Percentiles rank a stretch among this genome's conserved stretches.
These are phyloP conservation scores for Malbranchea zuffiana DNA, from an alignment of 2,329 filamentous ascomycete genomes.

Conservation along the genomic window DNA sequence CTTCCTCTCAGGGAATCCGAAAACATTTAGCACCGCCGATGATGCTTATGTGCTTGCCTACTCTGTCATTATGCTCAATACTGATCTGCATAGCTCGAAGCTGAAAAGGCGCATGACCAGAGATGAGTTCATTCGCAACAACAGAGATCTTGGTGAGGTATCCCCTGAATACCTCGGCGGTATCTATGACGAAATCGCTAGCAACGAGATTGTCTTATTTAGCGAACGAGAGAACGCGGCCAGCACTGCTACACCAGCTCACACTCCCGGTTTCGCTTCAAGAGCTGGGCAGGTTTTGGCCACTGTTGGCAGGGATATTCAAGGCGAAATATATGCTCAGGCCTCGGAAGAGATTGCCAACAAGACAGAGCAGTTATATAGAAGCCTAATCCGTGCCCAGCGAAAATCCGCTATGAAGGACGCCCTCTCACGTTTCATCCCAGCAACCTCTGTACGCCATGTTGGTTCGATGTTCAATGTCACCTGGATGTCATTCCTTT, in stretches of 20 bases:
- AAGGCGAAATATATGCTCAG: constrained; percentile 85
- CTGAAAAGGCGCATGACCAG: constrained; percentile 83
- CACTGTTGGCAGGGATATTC: constrained; percentile 81
- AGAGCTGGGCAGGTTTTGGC: constrained; percentile 81
- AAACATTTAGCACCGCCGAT: constrained; percentile 95
- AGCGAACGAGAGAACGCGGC: constrained; percentile 86
- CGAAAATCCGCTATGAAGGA: constrained; percentile 63
- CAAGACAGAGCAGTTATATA: constrained; percentile 76
- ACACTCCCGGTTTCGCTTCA: constrained; percentile 60
- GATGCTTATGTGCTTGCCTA: constrained; percentile 94
- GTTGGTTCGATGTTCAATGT: constrained; percentile 98
- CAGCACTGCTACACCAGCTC: constrained; percentile 56
- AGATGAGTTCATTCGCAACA: constrained; percentile 98
- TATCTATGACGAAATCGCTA: constrained; percentile 86
- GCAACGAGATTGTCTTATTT: constrained; percentile 86
- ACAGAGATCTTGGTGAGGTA: constrained; percentile 82
- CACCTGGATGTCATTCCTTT: constrained; percentile 98
- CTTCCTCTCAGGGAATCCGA: constrained; percentile 89
- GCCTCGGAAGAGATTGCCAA: constrained; percentile 89
- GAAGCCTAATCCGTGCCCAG: constrained; percentile 82
- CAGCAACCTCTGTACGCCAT: constrained; percentile 86
- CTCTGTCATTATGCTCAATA: constrained; percentile 94
- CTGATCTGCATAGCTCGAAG: constrained; percentile 85
- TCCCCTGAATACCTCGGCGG: constrained; percentile 80
- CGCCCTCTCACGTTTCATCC: constrained; percentile 65